Evolutionary conservation across 495 filamentous ascomycete genomes (phyloP).

Genomic region (Cercophora sp.): DNA sequence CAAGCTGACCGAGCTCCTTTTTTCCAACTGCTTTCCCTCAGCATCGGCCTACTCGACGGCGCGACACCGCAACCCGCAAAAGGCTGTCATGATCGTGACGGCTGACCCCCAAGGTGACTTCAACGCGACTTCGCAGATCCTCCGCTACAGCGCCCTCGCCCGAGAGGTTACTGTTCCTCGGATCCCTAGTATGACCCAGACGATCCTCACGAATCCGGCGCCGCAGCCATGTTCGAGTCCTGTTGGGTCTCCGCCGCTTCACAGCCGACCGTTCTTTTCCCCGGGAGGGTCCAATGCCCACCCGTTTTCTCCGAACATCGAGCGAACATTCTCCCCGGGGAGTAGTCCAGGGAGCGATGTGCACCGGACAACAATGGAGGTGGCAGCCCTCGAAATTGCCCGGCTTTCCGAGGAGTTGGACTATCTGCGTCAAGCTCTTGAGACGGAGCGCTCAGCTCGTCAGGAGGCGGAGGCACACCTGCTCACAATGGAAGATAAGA

Average conservation of each 20-base stretch:
- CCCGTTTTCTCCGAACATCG: slow-evolving; percentile 18
- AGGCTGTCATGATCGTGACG: slow-evolving; percentile 93
- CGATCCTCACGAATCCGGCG: slow-evolving; percentile 28
- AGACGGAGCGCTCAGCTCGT: slow-evolving; percentile 50
- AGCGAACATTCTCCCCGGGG: slow-evolving; percentile 38
- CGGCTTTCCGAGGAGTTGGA: slow-evolving; percentile 74
- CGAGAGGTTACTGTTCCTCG: slow-evolving; percentile 90
- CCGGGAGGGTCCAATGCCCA: slow-evolving; percentile 36
- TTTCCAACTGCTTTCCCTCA: slow-evolving; percentile 89
- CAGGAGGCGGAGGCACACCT: slow-evolving; percentile 58
- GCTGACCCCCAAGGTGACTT: slow-evolving; percentile 92
- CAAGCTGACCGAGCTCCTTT: slow-evolving; percentile 93
- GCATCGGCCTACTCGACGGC: slow-evolving; percentile 44
- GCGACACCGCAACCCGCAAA: slow-evolving; percentile 60
- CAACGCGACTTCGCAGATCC: slow-evolving; percentile 93
- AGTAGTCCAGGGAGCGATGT: slow-evolving; percentile 48
- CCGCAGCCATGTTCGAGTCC: slow-evolving; percentile 29
- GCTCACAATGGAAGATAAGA: slow-evolving; percentile 60
- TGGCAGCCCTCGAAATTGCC: slow-evolving; percentile 68
- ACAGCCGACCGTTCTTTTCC: slow-evolving; percentile 31
- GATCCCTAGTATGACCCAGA: slow-evolving; percentile 66
- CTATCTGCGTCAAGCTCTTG: slow-evolving; percentile 59
- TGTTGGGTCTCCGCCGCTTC: slow-evolving; percentile 28
- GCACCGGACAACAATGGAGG: slow-evolving; percentile 67
- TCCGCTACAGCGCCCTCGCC: slow-evolving; percentile 91